phyloP scores from a whole-genome alignment of 306 rosid species.

The Mucuna pruriens region DNA sequence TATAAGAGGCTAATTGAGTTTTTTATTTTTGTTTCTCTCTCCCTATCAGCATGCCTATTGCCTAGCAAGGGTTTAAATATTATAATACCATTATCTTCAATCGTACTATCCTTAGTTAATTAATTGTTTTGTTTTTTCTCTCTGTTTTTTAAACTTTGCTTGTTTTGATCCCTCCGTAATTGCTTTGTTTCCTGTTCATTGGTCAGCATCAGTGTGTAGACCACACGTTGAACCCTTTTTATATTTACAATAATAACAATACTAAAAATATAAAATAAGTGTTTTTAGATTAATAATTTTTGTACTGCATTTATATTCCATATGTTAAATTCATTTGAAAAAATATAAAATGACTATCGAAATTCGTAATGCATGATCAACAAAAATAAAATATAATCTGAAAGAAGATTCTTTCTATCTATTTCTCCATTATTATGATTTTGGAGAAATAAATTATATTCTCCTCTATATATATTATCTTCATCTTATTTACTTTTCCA shows the following conservation, averaged over 20 bases:
- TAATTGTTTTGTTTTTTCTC: background rate
- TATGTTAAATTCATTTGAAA: background rate
- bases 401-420: background rate
- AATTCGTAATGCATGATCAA: background rate
- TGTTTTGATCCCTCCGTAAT: conserved; percentile 23
- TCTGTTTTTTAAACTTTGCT: background rate
- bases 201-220: conserved; percentile 51
- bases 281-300: background rate
- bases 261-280: background rate
- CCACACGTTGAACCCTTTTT: background rate
- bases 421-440: too few species aligned
- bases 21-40: background rate
- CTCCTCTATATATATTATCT: background rate
- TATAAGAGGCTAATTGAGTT: background rate
- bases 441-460: too few species aligned
- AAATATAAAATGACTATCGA: too few species aligned
- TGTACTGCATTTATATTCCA: background rate
- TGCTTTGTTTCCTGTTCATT: conserved; percentile 34
- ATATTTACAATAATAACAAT: background rate
- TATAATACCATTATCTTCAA: conserved; percentile 29
- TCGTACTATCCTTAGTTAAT: conserved; percentile 19
- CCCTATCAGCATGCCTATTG: conserved; percentile 44
- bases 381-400: background rate
- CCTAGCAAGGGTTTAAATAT: conserved; percentile 31
- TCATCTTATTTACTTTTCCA: too few species aligned